Percentiles rank a stretch among this genome's conserved stretches.
These are phyloP conservation scores for Naematelia encephala DNA, from an alignment of 768 basidiomycete species.

Conservation along the genomic window DNA sequence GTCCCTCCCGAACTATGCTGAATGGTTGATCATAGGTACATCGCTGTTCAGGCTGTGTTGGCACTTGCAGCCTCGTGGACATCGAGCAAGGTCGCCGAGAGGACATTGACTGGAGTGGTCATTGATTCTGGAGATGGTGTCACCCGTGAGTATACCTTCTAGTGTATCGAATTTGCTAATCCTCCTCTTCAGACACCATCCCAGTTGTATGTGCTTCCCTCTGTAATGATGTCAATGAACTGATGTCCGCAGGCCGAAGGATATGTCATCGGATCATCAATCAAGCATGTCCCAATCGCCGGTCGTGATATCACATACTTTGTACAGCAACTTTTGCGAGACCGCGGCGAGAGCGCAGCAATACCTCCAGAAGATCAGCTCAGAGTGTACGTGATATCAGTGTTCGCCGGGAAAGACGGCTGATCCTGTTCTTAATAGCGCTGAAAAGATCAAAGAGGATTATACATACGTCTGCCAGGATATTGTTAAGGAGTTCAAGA, in stretches of 20 bases:
- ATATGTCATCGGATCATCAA: slow-evolving; percentile 96
- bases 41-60: slow-evolving; percentile 96
- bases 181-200: slow-evolving; percentile 64
- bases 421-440: slow-evolving; percentile 47
- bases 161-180: no score
- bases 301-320: slow-evolving; percentile 96
- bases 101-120: slow-evolving; percentile 92
- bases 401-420: background rate
- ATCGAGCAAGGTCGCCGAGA: slow-evolving; percentile 79
- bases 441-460: slow-evolving; percentile 93
- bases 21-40: no score
- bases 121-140: slow-evolving; percentile 99
- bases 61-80: slow-evolving; percentile 98
- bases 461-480: slow-evolving; percentile 99
- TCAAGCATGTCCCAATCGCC: slow-evolving; percentile 98
- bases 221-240: background rate
- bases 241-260: slow-evolving; percentile 66
- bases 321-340: slow-evolving; percentile 90
- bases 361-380: slow-evolving; percentile 95
- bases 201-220: slow-evolving; percentile 51
- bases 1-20: background rate
- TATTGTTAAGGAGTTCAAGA: slow-evolving; percentile 97
- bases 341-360: slow-evolving; percentile 83
- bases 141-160: slow-evolving; percentile 58
- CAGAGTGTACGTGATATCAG: slow-evolving; percentile 56